Evolutionary conservation across 2,329 filamentous ascomycete species (phyloP).

Genomic region (Neonectria hederae): DNA sequence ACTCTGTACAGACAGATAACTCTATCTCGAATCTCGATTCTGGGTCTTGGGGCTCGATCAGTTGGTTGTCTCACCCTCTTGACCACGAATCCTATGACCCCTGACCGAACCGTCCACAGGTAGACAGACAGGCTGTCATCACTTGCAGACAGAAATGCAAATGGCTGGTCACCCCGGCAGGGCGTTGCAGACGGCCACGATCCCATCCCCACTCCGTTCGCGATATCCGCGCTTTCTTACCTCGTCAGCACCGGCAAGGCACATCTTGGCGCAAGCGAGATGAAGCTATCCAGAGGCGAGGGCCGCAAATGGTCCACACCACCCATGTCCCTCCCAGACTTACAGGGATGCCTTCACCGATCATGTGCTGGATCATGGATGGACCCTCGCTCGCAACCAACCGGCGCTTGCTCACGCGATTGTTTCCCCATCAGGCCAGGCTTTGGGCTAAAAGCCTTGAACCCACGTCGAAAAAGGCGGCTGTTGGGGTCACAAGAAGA

Average conservation of each 20-base stretch:
- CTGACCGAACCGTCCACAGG: no score
- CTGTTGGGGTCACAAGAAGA: slow-evolving; percentile 36
- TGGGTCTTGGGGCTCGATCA: background rate
- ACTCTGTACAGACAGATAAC: background rate
- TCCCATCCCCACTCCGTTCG: background rate
- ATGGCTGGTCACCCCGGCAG: background rate
- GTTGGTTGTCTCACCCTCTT: background rate
- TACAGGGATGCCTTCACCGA: slow-evolving; percentile 16
- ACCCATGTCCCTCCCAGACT: background rate
- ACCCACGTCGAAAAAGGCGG: slow-evolving; percentile 27
- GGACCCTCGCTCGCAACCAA: slow-evolving; percentile 10
- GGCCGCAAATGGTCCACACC: slow-evolving; percentile 9
- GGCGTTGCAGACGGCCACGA: background rate
- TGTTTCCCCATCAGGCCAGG: slow-evolving; percentile 37
- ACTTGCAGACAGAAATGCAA: background rate
- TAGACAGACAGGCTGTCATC: background rate
- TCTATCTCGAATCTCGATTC: background rate
- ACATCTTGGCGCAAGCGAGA: background rate
- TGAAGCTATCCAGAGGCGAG: slow-evolving; percentile 12
- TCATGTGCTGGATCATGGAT: slow-evolving; percentile 17
- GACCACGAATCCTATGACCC: background rate
- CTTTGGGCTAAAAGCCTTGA: slow-evolving; percentile 21
- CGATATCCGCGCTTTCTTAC: background rate
- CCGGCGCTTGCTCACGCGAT: slow-evolving; percentile 23
- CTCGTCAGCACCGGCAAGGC: background rate